Conservation (phyloP, 2,329 filamentous ascomycete species). For the Aspergillus udagawae region DNA sequence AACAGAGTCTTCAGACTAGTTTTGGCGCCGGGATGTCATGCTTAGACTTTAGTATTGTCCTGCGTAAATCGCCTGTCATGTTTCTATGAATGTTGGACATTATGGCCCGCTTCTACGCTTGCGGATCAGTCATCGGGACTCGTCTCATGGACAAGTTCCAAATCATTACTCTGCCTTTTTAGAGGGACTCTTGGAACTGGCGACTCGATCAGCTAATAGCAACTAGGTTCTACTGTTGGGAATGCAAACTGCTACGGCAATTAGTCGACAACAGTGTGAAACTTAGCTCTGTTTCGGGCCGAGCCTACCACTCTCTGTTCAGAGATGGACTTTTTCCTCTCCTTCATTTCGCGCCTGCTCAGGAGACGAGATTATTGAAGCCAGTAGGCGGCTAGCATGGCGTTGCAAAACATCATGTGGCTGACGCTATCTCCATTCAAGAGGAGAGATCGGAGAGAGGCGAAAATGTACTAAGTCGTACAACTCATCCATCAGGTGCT, state of each 20-base stretch:
- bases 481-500: conserved; percentile 13
- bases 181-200: not conserved
- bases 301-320: not conserved
- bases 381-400: not conserved
- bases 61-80: not conserved
- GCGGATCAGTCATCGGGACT: not conserved
- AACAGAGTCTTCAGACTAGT: not conserved
- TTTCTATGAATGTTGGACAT: not conserved
- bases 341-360: not conserved
- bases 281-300: not conserved
- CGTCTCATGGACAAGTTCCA: not conserved
- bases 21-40: not conserved
- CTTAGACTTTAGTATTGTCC: not conserved
- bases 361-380: not conserved
- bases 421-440: conserved; percentile 3
- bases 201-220: not conserved
- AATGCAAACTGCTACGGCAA: not conserved
- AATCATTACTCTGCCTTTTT: not conserved
- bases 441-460: not conserved
- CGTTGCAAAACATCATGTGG: not conserved
- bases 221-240: not conserved
- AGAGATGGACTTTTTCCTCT: not conserved
- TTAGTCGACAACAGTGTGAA: not conserved
- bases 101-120: not conserved
- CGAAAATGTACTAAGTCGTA: conserved; percentile 1